Evolutionary conservation across 192 early-diverging fungal species (phyloP).

Genomic region (Rhizophagus prolifer): DNA sequence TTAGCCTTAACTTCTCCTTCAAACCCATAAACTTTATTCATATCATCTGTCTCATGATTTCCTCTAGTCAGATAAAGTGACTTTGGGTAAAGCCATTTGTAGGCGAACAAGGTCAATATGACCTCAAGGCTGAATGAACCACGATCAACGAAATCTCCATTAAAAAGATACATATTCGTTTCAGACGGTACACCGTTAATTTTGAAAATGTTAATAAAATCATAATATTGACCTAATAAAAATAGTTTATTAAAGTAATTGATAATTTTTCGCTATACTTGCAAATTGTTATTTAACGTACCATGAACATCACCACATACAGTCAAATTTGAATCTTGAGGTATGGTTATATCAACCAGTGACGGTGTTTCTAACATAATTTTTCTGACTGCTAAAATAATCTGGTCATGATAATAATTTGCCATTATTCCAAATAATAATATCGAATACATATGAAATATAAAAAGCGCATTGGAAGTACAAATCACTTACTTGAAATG

Average conservation of each 20-base stretch:
- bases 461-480: not conserved
- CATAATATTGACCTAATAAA: conserved; percentile 86
- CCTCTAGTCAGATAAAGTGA: conserved; percentile 86
- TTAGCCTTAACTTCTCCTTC: conserved; percentile 97
- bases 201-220: conserved; percentile 94
- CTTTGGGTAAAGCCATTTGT: conserved; percentile 87
- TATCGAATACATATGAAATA: not conserved
- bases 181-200: conserved; percentile 86
- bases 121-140: conserved; percentile 98
- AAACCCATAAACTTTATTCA: conserved; percentile 99
- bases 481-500: conserved; percentile 56
- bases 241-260: not conserved
- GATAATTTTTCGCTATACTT: not conserved
- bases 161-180: conserved; percentile 87
- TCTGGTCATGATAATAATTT: conserved; percentile 37
- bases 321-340: conserved; percentile 71
- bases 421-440: not conserved
- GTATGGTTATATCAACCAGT: conserved; percentile 84
- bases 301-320: conserved; percentile 98
- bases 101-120: conserved; percentile 86
- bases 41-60: conserved; percentile 97
- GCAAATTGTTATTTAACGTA: not conserved
- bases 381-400: conserved; percentile 74
- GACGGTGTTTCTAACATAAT: conserved; percentile 75
- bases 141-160: conserved; percentile 99